Base-by-base conservation (phyloP, 2,329 filamentous ascomycete species). In the Fusarium annulatum region DNA sequence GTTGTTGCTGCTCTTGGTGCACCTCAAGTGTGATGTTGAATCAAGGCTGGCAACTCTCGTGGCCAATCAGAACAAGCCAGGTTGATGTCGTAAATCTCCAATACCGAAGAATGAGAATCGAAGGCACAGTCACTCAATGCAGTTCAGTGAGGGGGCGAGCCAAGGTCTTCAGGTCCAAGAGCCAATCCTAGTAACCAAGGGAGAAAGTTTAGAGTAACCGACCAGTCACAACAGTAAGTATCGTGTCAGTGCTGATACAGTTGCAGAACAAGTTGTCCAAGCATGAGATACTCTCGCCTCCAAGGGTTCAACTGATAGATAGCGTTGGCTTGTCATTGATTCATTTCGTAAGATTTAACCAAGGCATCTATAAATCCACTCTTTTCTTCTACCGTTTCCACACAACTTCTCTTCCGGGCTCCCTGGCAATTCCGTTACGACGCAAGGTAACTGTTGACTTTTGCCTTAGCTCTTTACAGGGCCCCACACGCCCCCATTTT, bases 171-270 rank as follows among this genome's bases (percentile, higher is more conserved):
- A 43, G 38, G 42, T 38, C 41, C 48, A 62, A 64, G 38, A 49
- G 51, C 39, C 58, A 65, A 69, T 66, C 55, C 26, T 21, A 26
- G 33, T 53, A 21, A 21, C 49, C 23, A 55, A 55, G 26, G 51
- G 51, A 53, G 51, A 33, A 33, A 33, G 28, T n/a, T 39, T 21
- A 28, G 15, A 49, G 21, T 6, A 33, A 49, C 33, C 21, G 46
- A 49, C 15, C 34, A 70, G 55, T 73, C 78, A 80, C 72, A 76
- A 77, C 78, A 41, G 74, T 73, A 66, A 45, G 75, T 75, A 68
- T 77, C 69, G 76, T 70, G 48, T 59, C 67, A 63, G 66, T 69
- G 30, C 48, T 48, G 33, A 53, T 65, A 56, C 51, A 33, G 52
- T 39, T 51, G 21, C 56, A 36, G 43, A 59, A 34, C 46, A 21